phyloP scores from a whole-genome alignment of 2,329 filamentous ascomycete species.

The Aspergillus intermedius region DNA sequence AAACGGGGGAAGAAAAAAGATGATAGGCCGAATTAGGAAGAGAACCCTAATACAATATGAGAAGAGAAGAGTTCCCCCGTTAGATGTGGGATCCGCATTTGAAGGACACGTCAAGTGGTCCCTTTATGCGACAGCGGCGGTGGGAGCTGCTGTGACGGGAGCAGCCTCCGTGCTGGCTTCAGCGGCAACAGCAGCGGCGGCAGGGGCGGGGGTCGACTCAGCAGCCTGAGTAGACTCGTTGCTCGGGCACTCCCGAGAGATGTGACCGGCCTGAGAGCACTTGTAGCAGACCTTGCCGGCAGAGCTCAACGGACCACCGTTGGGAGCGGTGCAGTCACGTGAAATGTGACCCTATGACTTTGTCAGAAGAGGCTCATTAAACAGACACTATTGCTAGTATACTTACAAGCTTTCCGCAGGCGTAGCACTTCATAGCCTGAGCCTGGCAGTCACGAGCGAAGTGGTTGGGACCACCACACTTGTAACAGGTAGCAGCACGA shows the following conservation, averaged over 20 bases:
- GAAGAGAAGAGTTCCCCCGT: conserved; percentile 14
- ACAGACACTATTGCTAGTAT: neutral
- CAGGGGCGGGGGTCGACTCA: conserved; percentile 26
- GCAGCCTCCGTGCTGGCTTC: conserved; percentile 32
- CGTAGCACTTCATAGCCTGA: conserved; percentile 97
- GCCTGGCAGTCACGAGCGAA: conserved; percentile 98
- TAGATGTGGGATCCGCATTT: conserved; percentile 12
- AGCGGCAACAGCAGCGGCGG: conserved; percentile 28
- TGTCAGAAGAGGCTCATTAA: neutral
- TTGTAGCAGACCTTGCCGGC: conserved; percentile 98
- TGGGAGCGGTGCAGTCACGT: conserved; percentile 90
- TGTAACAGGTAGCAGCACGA: conserved; percentile 61
- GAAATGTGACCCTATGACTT: conserved; percentile 68
- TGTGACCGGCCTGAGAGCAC: conserved; percentile 91
- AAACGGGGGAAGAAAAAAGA: conserved; percentile 18
- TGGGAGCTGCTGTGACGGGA: conserved; percentile 32
- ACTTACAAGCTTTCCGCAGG: conserved; percentile 74
- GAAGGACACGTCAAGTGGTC: conserved; percentile 1
- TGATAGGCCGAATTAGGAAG: conserved; percentile 19
- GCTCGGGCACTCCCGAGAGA: conserved; percentile 90
- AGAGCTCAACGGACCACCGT: conserved; percentile 90
- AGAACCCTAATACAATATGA: conserved; percentile 25
- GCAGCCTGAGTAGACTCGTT: conserved; percentile 45
- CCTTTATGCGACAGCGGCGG: conserved; percentile 40
- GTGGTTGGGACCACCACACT: conserved; percentile 83